Percentiles rank a stretch among this genome's conserved stretches.
These are phyloP conservation scores for Bjerkandera adusta DNA, from an alignment of 1,284 basidiomycete species.

Conservation along the genomic window DNA sequence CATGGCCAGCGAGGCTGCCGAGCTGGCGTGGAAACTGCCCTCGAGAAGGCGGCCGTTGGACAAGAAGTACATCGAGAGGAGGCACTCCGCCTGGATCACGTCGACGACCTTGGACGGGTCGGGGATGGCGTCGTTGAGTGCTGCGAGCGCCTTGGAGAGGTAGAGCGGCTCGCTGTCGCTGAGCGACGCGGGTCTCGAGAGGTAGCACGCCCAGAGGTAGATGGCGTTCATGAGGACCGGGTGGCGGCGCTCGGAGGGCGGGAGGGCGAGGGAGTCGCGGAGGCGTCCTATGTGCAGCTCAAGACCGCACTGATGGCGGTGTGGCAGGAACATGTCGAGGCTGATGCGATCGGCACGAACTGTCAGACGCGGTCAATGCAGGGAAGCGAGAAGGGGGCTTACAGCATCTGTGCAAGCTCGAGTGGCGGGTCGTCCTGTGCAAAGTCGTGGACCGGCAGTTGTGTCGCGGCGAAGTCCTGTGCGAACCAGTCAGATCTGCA, in stretches of 20 bases:
- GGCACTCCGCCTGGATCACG: conserved; percentile 69
- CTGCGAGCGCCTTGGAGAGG: conserved; percentile 56
- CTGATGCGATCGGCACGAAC: conserved; percentile 43
- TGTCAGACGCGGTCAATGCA: conserved; percentile 12
- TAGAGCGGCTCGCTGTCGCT: conserved; percentile 69
- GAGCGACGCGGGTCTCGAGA: conserved; percentile 66
- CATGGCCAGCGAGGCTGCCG: conserved; percentile 63
- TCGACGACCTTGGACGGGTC: conserved; percentile 56
- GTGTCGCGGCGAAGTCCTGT: conserved; percentile 40
- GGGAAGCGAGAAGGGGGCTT: conserved; percentile 27
- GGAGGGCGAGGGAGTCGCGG: conserved; percentile 52
- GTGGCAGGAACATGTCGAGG: conserved; percentile 71
- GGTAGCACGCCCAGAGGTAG: conserved; percentile 77
- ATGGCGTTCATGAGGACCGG: conserved; percentile 75
- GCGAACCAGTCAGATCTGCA: neutral
- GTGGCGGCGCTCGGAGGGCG: conserved; percentile 59
- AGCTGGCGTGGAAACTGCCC: conserved; percentile 69
- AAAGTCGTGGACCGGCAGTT: conserved; percentile 52
- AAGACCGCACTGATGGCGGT: conserved; percentile 70
- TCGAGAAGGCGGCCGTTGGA: conserved; percentile 71
- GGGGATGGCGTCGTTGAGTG: conserved; percentile 57
- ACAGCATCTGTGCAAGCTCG: conserved; percentile 68
- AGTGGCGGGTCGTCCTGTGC: conserved; percentile 53
- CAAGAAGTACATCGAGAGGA: conserved; percentile 71
- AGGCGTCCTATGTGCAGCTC: conserved; percentile 64